These are phyloP conservation scores for Beauveria australis DNA, from an alignment of 2,329 filamentous ascomycete genomes.

Conservation along the genomic window DNA sequence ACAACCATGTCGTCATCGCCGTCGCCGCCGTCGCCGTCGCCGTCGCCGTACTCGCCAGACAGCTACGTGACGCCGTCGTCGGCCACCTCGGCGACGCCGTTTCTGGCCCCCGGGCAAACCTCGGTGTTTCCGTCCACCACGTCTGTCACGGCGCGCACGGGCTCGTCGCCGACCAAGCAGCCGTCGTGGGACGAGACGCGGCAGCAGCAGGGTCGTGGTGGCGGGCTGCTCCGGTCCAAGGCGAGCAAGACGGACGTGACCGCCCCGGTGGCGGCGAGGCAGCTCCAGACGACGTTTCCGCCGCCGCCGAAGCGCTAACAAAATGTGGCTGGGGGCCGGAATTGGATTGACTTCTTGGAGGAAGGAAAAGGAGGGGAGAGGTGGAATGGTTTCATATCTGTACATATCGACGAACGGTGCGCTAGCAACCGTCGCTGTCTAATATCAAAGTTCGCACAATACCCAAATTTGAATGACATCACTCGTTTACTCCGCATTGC, in stretches of 20 bases:
- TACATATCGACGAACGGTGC: too few species aligned
- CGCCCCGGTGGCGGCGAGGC: constrained; percentile 7
- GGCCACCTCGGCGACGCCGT: constrained; percentile 5
- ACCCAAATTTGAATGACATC: too few species aligned
- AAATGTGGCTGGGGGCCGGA: neutral
- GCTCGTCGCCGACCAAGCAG: neutral
- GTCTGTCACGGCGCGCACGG: neutral
- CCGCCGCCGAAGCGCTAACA: constrained; percentile 6
- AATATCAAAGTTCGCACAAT: too few species aligned
- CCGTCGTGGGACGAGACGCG: constrained; percentile 5
- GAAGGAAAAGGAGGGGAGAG: too few species aligned
- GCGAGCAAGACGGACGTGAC: constrained; percentile 1
- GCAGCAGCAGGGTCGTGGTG: neutral
- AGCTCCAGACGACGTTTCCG: constrained; percentile 9
- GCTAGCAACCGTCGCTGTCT: too few species aligned
- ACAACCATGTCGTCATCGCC: neutral
- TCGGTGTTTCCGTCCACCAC: neutral
- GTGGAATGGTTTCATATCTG: too few species aligned
- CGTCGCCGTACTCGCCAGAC: neutral
- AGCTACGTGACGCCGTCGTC: constrained; percentile 3
- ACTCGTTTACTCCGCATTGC: too few species aligned
- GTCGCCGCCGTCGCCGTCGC: neutral
- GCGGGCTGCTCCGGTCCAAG: constrained; percentile 7
- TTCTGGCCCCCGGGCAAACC: neutral
- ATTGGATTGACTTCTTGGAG: too few species aligned